Percentiles rank a stretch among this genome's conserved stretches.
phyloP scores from a whole-genome alignment of 169 alveolate species.

The Babesia divergens region DNA sequence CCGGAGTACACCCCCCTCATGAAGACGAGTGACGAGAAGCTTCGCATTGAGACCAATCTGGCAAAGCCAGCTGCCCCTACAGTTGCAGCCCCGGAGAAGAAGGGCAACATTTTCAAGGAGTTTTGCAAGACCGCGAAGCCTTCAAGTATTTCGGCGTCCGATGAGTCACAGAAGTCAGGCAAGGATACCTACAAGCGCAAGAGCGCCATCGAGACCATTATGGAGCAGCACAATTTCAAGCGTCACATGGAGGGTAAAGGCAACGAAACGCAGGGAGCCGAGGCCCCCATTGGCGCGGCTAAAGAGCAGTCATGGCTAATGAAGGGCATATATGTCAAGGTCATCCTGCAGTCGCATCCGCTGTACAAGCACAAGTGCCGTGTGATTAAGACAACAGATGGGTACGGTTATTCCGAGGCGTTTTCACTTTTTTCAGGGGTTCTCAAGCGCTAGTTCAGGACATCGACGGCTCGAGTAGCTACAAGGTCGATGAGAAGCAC shows the following conservation, averaged over 20 bases:
- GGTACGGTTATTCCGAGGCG: not conserved
- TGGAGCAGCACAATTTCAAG: not conserved
- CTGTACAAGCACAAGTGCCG: slow-evolving; percentile 57
- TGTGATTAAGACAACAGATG: slow-evolving; percentile 3
- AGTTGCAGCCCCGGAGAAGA: not conserved
- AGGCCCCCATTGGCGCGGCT: not conserved
- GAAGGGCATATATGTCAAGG: slow-evolving; percentile 45
- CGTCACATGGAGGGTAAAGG: not conserved
- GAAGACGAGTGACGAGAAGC: slow-evolving; percentile 53
- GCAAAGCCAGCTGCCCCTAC: slow-evolving; percentile 4
- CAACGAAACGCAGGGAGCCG: not conserved
- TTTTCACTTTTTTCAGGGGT: not conserved
- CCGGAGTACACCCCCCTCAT: slow-evolving; percentile 63
- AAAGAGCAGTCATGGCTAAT: slow-evolving; percentile 21
- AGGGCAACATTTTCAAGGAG: slow-evolving; percentile 42
- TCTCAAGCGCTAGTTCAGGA: slow-evolving; percentile 24
- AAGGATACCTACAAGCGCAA: slow-evolving; percentile 30
- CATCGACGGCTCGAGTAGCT: slow-evolving; percentile 27
- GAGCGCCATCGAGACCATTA: slow-evolving; percentile 37
- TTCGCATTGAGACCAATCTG: slow-evolving; percentile 43
- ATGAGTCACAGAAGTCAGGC: not conserved
- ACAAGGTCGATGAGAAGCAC: slow-evolving; percentile 41
- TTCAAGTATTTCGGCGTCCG: not conserved
- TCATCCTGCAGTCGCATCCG: slow-evolving; percentile 45
- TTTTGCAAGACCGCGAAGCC: slow-evolving; percentile 22